These are phyloP conservation scores for Nepenthes alata DNA, from an alignment of 179 eudicot genomes.

Conservation along the genomic window DNA sequence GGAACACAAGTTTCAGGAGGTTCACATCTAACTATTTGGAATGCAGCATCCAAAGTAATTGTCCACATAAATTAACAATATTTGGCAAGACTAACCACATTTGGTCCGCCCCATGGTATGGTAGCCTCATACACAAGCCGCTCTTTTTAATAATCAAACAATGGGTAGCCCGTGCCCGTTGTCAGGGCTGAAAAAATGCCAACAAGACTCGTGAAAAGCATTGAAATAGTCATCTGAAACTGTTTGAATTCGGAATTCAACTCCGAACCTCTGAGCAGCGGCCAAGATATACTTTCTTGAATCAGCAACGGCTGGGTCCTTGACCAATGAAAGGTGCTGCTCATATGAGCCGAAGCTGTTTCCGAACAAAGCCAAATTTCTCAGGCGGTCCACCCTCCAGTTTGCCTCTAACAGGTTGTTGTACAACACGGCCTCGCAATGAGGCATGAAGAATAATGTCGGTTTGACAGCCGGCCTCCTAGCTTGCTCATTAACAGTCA, in stretches of 20 bases:
- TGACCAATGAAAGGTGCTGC: slow-evolving; percentile 24
- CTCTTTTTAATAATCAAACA: no score
- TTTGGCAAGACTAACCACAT: no score
- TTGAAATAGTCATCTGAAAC: slow-evolving; percentile 46
- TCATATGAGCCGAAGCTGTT: slow-evolving; percentile 66
- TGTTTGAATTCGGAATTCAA: slow-evolving; percentile 35
- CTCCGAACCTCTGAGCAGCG: slow-evolving; percentile 30
- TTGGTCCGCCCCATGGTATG: no score
- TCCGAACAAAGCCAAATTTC: slow-evolving; percentile 42
- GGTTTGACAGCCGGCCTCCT: slow-evolving; percentile 40
- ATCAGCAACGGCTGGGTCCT: slow-evolving; percentile 23
- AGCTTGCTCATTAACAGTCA: slow-evolving; percentile 62
- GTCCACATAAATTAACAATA: no score
- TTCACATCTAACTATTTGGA: no score
- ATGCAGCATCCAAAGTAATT: no score
- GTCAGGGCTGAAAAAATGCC: slow-evolving; percentile 58
- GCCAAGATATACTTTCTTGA: slow-evolving; percentile 43
- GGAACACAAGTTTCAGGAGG: no score
- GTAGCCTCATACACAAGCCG: no score
- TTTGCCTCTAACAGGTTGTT: slow-evolving; percentile 62
- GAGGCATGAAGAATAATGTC: slow-evolving; percentile 76
- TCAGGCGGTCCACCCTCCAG: slow-evolving; percentile 37
- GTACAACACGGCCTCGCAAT: slow-evolving; percentile 69
- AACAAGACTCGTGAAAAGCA: slow-evolving; percentile 65
- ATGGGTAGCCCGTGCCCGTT: no score